Conservation (phyloP, 2,329 filamentous ascomycete species). For the Colletotrichum tropicicola region DNA sequence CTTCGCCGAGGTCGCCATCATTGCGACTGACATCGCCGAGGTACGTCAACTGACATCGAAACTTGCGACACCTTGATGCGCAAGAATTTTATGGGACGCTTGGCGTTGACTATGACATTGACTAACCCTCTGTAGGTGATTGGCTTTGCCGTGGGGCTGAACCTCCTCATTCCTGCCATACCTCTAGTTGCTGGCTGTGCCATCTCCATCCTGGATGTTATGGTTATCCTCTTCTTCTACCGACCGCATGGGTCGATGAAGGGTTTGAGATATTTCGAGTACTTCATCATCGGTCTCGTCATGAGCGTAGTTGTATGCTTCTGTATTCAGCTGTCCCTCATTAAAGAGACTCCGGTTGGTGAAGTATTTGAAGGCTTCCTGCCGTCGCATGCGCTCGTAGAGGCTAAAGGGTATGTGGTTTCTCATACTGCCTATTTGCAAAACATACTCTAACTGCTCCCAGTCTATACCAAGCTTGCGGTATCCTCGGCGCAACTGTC, state of each 20-base stretch:
- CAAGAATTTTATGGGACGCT: no score
- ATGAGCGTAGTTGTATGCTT: conserved; percentile 77
- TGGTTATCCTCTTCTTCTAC: conserved; percentile 75
- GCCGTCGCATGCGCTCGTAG: conserved; percentile 66
- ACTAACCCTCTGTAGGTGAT: conserved; percentile 59
- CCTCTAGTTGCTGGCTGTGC: conserved; percentile 75
- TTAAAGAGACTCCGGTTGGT: conserved; percentile 61
- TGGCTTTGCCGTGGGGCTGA: conserved; percentile 75
- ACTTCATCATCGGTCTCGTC: conserved; percentile 70
- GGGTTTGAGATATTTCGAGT: conserved; percentile 69
- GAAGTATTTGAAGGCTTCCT: conserved; percentile 73
- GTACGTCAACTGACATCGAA: conserved; percentile 40
- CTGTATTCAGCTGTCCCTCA: conserved; percentile 73
- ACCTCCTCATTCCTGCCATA: conserved; percentile 69
- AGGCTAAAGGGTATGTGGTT: conserved; percentile 57
- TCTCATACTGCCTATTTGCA: conserved; percentile 33
- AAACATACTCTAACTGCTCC: conserved; percentile 27
- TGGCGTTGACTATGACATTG: neutral
- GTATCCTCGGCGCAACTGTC: conserved; percentile 80
- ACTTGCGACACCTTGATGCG: neutral
- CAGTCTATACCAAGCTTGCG: conserved; percentile 74
- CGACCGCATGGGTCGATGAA: conserved; percentile 66
- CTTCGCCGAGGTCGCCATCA: conserved; percentile 73
- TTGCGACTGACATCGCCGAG: conserved; percentile 77
- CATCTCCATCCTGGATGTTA: conserved; percentile 73